Evolutionary conservation across 345 rosid species (phyloP), one percentile per base, ranked within the genome.

Genomic region (Camelina laxa): DNA sequence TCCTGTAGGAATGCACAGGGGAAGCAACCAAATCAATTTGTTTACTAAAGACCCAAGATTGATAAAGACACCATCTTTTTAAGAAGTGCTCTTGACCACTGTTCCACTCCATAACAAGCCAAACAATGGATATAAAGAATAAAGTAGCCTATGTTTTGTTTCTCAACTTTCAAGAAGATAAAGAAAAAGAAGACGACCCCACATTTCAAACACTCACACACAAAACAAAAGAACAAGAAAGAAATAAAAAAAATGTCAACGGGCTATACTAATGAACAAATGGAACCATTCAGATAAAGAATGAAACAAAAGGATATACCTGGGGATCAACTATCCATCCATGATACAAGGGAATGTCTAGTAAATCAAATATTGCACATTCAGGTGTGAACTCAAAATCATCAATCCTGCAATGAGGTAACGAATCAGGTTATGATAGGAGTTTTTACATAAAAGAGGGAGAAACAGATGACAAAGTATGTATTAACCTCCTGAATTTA

Each of bases 271-370:
- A 27, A 19, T 22, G 41, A 14, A 65, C n/a, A 42, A 36, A 70
- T 0, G 7, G 5, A 39, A 55, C 7, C 27, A 41, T 54, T 53
- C 1, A 31, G 30, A 54, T 3, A 42, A 38, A 55, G 16, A 13
- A 56, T 6, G 76, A 24, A n/a, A 17, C 33, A 64, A 61, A 63
- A 56, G 38, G 58, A 63, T 73, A 82, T 84, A 90, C 99, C 96
- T 87, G 96, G 60, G 95, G 87, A 88, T 96, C 98, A 79, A 89
- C 96, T 72, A 96, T 92, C 99, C 99, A 96, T 75, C 98, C 99
- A 84, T 96, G 99, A 81, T 85, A 93, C 16, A 92, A 71, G 50
- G 96, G 97, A 79, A 96, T 92, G 87, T 91, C 97, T 47, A 96
- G 92, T 75, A 96, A 85, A 85, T 92, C 98, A 89, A 91, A 96